Base-by-base conservation (phyloP, 768 basidiomycete species). In the Rhizopogon roseolus region DNA sequence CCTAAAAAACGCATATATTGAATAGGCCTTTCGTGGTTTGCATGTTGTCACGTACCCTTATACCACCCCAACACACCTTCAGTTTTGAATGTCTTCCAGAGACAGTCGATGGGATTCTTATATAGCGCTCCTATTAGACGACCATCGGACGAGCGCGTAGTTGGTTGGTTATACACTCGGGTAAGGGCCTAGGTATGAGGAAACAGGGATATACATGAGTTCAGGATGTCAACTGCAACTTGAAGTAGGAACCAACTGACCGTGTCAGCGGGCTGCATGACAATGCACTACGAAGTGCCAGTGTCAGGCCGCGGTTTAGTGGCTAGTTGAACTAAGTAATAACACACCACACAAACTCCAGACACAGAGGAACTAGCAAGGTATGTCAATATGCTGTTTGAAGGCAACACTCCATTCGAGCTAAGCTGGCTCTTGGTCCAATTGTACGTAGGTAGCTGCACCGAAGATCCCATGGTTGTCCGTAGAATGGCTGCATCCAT, bases 51-150 rank as follows among this genome's bases (percentile, higher is more conserved):
- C 62, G 52, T 59, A 82, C 93, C 95, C 76, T 98, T 98, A 75
- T 99, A 99, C 89, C 88, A 91, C n/a, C 92, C 96, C 17, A 81
- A 74, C 13, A 93, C 71, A 27, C 97, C 97, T 72, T 99, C 97
- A 0, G 86, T 75, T 66, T 85, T 86, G 59, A 90, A 81, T 0
- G 97, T 99, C 76, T 98, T 97, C 90, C 89, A 96, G 50, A 98
- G 75, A 73, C 96, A 98, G 62, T 98, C 94, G 61, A 98, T 85
- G 5, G 95, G 94, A 64, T 89, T 94, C 68, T 80, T 89, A 72
- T 98, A 97, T 27, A 95, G 71, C 1, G 82, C 74, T 11, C 93
- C 95, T 58, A 82, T 80, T 34, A 81, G 66, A 60, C 74, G 84
- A 29, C 93, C 93, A 60, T 88, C 77, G 2, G 88, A 83, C 29